Evolutionary conservation across 352 stramenopile species (phyloP), one percentile per base, ranked within the genome.

Genomic region (Phytophthora cryptogea): DNA sequence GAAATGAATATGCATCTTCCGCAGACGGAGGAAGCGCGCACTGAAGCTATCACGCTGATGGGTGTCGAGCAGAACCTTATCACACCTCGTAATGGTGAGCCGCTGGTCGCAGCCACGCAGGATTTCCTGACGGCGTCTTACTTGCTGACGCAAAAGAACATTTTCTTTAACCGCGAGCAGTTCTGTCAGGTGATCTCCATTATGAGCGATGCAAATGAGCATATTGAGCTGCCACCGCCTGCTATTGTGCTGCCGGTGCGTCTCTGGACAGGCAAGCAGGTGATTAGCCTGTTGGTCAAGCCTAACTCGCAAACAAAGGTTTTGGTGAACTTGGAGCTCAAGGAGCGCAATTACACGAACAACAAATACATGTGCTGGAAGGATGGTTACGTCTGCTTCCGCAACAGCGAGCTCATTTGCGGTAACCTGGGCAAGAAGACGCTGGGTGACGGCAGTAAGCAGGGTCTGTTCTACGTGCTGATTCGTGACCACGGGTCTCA

Each of bases 1-100:
- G 97, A 99, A 70, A 99, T 99, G 97, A 99, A 99, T 75, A 98
- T 99, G 89, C 90, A 97, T 69, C 71, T 99, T 17, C 98, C 98
- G 20, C 98, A 99, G 77, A 99, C 97, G 1, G 97, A 99, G 64
- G 97, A 99, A 61, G 98, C 98, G 16, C 85, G 97, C 31, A 92
- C 96, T 5, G 98, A 99, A 70, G 97, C 97, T 0, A 92, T 92
- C 54, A 87, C 94, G 47, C 79, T 99, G 7, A 99, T 99, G 97
- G 92, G 91, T n/a, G 97, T 99, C 36, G 88, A 97, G 58, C 79
- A 99, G 54, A 99, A 99, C 70, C 66, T 99, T 35, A 97, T 98
- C 28, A 99, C 97, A 16, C 97, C 97, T 6, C 89, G 97, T 8
- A 99, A 99, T 62, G 97, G 97, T 28, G 97, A 99, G 72, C 97